These are phyloP conservation scores for Apophysomyces ossiformis DNA, from an alignment of 371 early-diverging fungal genomes.

Conservation along the genomic window DNA sequence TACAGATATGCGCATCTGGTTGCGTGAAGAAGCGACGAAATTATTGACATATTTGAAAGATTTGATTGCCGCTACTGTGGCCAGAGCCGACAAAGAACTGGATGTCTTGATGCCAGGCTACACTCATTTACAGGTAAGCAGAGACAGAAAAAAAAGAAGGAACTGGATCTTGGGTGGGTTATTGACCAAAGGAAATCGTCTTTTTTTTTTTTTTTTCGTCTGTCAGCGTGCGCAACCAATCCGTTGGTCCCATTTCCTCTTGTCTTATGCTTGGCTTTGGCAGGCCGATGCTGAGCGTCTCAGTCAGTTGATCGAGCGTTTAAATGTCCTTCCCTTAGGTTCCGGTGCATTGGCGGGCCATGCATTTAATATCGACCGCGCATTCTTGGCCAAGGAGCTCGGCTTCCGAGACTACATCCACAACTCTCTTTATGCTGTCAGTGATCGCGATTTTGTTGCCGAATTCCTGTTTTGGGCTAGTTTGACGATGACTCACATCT, in stretches of 20 bases:
- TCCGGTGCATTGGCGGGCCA: slow-evolving; percentile 97
- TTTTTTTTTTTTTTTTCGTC: slow-evolving; percentile 6
- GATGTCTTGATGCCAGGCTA: slow-evolving; percentile 97
- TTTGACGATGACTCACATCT: slow-evolving; percentile 89
- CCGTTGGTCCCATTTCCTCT: slow-evolving; percentile 92
- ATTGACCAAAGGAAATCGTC: neutral
- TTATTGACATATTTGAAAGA: slow-evolving; percentile 71
- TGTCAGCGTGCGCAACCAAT: slow-evolving; percentile 94
- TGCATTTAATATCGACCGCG: slow-evolving; percentile 93
- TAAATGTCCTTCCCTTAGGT: slow-evolving; percentile 90
- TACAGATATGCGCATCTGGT: slow-evolving; percentile 97
- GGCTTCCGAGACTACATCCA: slow-evolving; percentile 84
- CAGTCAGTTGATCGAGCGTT: slow-evolving; percentile 75
- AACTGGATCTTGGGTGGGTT: neutral
- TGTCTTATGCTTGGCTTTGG: slow-evolving; percentile 89
- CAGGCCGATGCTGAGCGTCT: slow-evolving; percentile 88
- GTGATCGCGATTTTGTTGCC: slow-evolving; percentile 95
- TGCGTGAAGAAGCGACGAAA: slow-evolving; percentile 77
- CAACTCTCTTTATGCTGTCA: slow-evolving; percentile 90
- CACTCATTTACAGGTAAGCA: slow-evolving; percentile 88
- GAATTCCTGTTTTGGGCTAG: slow-evolving; percentile 94
- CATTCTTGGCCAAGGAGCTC: slow-evolving; percentile 83
- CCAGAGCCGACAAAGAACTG: slow-evolving; percentile 84
- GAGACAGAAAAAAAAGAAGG: neutral
- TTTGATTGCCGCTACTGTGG: slow-evolving; percentile 72